Percentiles rank a stretch among this genome's conserved stretches.
phyloP scores from a whole-genome alignment of 352 stramenopile genomes.

The Phytophthora agathidicida region DNA sequence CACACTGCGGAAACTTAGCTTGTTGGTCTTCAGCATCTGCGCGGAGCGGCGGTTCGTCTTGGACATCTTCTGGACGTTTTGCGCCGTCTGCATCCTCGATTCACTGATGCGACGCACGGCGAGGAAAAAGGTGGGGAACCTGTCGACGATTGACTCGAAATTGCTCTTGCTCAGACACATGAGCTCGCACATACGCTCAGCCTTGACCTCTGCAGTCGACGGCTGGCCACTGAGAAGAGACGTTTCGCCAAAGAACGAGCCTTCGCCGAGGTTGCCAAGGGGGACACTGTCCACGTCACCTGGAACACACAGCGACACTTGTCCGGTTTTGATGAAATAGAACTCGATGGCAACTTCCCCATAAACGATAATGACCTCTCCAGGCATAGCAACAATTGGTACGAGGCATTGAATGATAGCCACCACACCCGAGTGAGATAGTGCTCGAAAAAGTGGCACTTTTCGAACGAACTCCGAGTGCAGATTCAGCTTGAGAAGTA shows the following conservation, averaged over 20 bases:
- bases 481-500: slow-evolving; percentile 69
- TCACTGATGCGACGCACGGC: slow-evolving; percentile 70
- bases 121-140: slow-evolving; percentile 75
- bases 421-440: slow-evolving; percentile 73
- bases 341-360: slow-evolving; percentile 69
- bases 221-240: slow-evolving; percentile 66
- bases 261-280: slow-evolving; percentile 70
- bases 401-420: slow-evolving; percentile 76
- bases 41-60: slow-evolving; percentile 53
- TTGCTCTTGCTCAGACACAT: slow-evolving; percentile 64
- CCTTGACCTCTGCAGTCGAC: slow-evolving; percentile 62
- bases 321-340: slow-evolving; percentile 79
- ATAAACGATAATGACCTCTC: slow-evolving; percentile 70
- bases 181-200: slow-evolving; percentile 68
- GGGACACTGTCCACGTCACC: slow-evolving; percentile 40
- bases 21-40: slow-evolving; percentile 29
- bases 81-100: slow-evolving; percentile 66
- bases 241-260: slow-evolving; percentile 78
- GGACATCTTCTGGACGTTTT: slow-evolving; percentile 71
- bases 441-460: slow-evolving; percentile 72
- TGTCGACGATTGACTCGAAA: slow-evolving; percentile 63
- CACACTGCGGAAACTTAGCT: slow-evolving; percentile 26
- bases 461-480: slow-evolving; percentile 77
- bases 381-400: slow-evolving; percentile 65
- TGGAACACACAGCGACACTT: slow-evolving; percentile 60